Evolutionary conservation across 2,329 filamentous ascomycete genomes (phyloP).

Genomic region (Zasmidium citrigriseum): DNA sequence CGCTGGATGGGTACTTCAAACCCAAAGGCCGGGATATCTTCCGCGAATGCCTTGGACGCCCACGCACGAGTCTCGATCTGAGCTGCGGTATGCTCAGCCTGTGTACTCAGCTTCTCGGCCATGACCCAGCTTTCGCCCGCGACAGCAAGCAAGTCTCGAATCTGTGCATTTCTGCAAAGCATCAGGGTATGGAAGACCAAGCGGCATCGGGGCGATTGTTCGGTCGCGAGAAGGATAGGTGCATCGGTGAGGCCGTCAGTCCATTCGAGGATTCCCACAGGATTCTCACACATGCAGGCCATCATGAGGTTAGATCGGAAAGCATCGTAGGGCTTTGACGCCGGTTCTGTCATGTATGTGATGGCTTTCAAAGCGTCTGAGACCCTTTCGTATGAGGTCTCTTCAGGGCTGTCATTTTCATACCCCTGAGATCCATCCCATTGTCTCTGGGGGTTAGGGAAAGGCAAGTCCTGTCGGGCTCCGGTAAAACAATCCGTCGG

Average conservation of each 20-base stretch:
- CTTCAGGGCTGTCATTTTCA: not conserved
- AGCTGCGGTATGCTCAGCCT: slow-evolving; percentile 34
- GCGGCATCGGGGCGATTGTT: slow-evolving; percentile 18
- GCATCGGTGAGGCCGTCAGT: slow-evolving; percentile 8
- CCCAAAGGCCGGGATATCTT: not conserved
- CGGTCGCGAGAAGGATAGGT: slow-evolving; percentile 17
- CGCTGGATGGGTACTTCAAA: not conserved
- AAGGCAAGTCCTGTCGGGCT: slow-evolving; percentile 36
- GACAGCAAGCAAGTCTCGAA: slow-evolving; percentile 45
- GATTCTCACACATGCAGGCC: slow-evolving; percentile 22
- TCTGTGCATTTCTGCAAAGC: slow-evolving; percentile 40
- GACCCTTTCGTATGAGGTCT: slow-evolving; percentile 12
- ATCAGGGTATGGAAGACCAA: slow-evolving; percentile 38
- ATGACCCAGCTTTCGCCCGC: slow-evolving; percentile 49
- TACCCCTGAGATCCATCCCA: slow-evolving; percentile 37
- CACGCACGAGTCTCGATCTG: slow-evolving; percentile 39
- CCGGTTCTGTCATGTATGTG: slow-evolving; percentile 4
- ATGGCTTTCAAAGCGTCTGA: slow-evolving; percentile 17
- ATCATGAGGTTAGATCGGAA: slow-evolving; percentile 26
- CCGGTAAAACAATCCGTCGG: slow-evolving; percentile 15
- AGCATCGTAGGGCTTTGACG: too few relatives aligned
- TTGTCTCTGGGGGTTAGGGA: slow-evolving; percentile 36
- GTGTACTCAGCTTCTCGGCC: slow-evolving; percentile 42
- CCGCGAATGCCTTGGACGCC: slow-evolving; percentile 23
- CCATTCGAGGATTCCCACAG: slow-evolving; percentile 5